A percentile compares a stretch with the other conserved stretches of the same genome.
These are phyloP conservation scores for Astragalus glycyphyllos DNA, from an alignment of 306 rosid genomes.

Conservation along the genomic window DNA sequence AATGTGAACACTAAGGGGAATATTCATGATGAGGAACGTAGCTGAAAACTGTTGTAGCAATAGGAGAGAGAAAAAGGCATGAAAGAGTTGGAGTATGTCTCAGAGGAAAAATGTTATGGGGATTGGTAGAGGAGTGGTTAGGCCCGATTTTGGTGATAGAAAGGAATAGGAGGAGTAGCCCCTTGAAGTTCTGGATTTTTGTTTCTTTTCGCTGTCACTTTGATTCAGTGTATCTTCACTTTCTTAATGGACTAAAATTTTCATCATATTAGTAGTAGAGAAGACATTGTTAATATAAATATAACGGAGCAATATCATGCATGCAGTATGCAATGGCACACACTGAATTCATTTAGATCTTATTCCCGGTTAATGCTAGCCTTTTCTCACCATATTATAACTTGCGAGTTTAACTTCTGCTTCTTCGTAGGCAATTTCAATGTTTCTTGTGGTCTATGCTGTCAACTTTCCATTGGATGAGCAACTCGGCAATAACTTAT, in stretches of 20 bases:
- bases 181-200: background rate
- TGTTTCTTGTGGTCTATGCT: conserved; percentile 70
- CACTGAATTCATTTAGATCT: conserved; percentile 20
- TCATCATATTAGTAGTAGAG: background rate
- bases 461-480: conserved; percentile 69
- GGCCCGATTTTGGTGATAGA: background rate
- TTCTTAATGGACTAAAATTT: background rate
- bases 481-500: conserved; percentile 61
- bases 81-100: conserved; percentile 2
- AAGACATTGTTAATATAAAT: background rate
- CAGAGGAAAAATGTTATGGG: background rate
- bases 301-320: background rate
- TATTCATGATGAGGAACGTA: conserved; percentile 3
- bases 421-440: conserved; percentile 71
- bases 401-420: conserved; percentile 6
- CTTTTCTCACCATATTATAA: conserved; percentile 21
- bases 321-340: background rate
- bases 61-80: conserved; percentile 9
- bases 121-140: background rate
- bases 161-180: background rate
- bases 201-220: conserved; percentile 9
- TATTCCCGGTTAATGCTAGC: background rate
- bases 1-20: conserved; percentile 1
- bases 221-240: conserved; percentile 3
- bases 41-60: background rate